Percentiles rank a stretch among this genome's conserved stretches.
Evolutionary conservation across 306 rosid genomes (phyloP).

Genomic region (Phaseolus lunatus): DNA sequence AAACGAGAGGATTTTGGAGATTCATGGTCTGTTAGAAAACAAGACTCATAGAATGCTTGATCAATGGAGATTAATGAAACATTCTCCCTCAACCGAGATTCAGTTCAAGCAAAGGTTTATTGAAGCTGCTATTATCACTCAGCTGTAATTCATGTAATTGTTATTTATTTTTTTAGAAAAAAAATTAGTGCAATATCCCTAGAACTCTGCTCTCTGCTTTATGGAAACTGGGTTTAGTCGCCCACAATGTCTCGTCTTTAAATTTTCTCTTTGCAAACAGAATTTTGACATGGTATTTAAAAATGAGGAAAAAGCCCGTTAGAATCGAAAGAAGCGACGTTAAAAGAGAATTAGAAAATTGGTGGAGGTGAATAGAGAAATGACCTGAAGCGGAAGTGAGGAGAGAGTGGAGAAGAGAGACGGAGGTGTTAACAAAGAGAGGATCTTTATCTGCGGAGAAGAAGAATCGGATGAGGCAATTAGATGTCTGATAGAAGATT

Average conservation of each 20-base stretch:
- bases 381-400: slow-evolving; percentile 78
- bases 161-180: no score
- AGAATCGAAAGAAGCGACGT: no score
- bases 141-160: background rate
- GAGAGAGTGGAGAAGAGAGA: slow-evolving; percentile 84
- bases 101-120: background rate
- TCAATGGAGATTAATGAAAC: background rate
- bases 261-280: no score
- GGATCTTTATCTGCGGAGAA: slow-evolving; percentile 54
- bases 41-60: slow-evolving; percentile 20
- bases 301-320: no score
- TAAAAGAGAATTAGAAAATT: no score
- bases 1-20: background rate
- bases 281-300: background rate
- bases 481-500: slow-evolving; percentile 69
- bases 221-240: no score
- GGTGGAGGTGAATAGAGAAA: slow-evolving; percentile 5
- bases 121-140: background rate
- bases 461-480: slow-evolving; percentile 58
- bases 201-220: background rate
- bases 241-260: no score
- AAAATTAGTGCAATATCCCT: no score
- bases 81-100: background rate
- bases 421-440: slow-evolving; percentile 84
- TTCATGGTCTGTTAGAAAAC: slow-evolving; percentile 24